Evolutionary conservation across 441 rosid genomes (phyloP), one percentile per base, ranked within the genome.

Genomic region (Adansonia grandidieri): DNA sequence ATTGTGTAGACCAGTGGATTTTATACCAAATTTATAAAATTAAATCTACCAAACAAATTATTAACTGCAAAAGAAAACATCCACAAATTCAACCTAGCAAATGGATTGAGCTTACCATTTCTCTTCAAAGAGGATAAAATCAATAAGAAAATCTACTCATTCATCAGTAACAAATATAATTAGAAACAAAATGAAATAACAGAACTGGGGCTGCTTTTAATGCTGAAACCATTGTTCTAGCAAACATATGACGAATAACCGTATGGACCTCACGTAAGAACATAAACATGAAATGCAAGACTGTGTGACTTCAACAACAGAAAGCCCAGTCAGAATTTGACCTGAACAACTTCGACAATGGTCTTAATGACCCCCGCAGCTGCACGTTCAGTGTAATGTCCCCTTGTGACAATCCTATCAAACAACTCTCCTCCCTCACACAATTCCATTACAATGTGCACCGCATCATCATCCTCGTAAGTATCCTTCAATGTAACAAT

Each of bases 351-450:
- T 91, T 94, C 98, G 58, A 96, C 91, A 78, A 96, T 91, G 22
- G 98, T 96, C 77, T 84, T 84, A 93, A 93, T 91, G 7, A 96
- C 95, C 5, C 83, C 90, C 14, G 97, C 96, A 73, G 99, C 98
- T n/a, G 97, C 98, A 22, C 98, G 82, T 81, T 94, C 99, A 0
- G 99, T 89, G 89, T 96, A 96, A 82, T 96, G 99, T 0, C 99
- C 99, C 78, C 97, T 86, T 0, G 98, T 93, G 20, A 96, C 97
- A 79, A 96, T 96, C 87, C 98, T 87, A 84, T 96, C 99, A 70
- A 94, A 96, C 66, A 96, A 86, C 84, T 94, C 98, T 10, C 99
- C 99, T 62, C 99, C 99, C 82, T 93, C 98, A 66, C 99, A 95
- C 79, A 93, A 70, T 82, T 92, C 99, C 99, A 95, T 95, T 64